These are phyloP conservation scores for Metschnikowia lochheadii DNA, from an alignment of 805 yeast genomes.

Conservation along the genomic window DNA sequence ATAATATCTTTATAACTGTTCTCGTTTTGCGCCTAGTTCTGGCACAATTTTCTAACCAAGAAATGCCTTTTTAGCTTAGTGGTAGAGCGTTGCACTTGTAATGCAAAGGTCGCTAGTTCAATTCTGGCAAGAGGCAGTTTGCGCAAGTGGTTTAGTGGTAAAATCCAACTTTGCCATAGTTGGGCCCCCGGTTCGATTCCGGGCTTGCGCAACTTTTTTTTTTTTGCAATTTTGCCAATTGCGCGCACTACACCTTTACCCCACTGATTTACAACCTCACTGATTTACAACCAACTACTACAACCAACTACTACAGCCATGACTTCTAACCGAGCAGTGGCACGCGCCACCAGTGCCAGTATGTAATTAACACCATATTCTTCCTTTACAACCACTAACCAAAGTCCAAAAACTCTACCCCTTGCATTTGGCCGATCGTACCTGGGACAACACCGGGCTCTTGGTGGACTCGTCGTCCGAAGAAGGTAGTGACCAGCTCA, in stretches of 20 bases:
- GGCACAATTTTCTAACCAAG: neutral
- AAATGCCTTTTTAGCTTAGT: slow-evolving; percentile 94
- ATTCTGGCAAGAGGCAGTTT: slow-evolving; percentile 33
- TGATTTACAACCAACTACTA: neutral
- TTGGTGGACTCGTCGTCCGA: slow-evolving; percentile 58
- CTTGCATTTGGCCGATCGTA: slow-evolving; percentile 66
- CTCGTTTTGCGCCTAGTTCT: neutral
- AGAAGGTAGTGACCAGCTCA: slow-evolving; percentile 21
- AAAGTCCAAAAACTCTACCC: slow-evolving; percentile 78
- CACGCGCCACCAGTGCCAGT: slow-evolving; percentile 37
- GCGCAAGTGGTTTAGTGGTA: slow-evolving; percentile 20
- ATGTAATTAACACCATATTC: slow-evolving; percentile 15
- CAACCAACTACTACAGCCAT: slow-evolving; percentile 5
- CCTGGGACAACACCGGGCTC: slow-evolving; percentile 97
- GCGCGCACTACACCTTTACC: neutral
- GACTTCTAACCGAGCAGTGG: slow-evolving; percentile 43
- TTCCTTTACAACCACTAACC: slow-evolving; percentile 13
- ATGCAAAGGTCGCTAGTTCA: slow-evolving; percentile 88
- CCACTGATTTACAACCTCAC: no score
- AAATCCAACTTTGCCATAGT: slow-evolving; percentile 21
- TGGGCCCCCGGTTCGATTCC: slow-evolving; percentile 22
- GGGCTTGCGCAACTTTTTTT: slow-evolving; percentile 23
- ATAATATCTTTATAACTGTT: no score
- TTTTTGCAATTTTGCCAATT: neutral
- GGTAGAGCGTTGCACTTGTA: slow-evolving; percentile 99